Base-by-base conservation (phyloP, 73 alveolate genomes). In the Blepharisma japonicum region DNA sequence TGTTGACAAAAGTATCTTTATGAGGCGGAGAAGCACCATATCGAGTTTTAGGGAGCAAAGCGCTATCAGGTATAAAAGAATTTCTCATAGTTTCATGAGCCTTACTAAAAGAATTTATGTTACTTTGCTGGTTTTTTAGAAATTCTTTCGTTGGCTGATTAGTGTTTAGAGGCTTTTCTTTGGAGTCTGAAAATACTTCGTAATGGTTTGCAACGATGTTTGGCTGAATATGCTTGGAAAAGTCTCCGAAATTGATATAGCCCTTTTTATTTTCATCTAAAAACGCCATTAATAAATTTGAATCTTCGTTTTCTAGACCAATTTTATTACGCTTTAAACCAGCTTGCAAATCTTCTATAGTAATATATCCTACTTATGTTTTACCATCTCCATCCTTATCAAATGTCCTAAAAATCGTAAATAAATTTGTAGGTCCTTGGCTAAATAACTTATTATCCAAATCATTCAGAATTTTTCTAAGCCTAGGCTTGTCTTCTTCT, bases 141-240 rank as follows among this genome's bases (percentile, higher is more conserved):
- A 20, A 61, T 14, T 14, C 38, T 14, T n/a, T 61, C 0, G 74
- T 14, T 14, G 74, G 74, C 23, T 61, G 74, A 2, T n/a, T 14
- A 8, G 23, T 25, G 47, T 61, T 61, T 25, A 61, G 14, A 61
- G 0, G 74, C 23, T 25, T 61, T 61, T 61, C 74, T 61, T 20
- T 9, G 11, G 50, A 14, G 14, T 61, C 74, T 25, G n/a, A 14
- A 14, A 61, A 25, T 61, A 14, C 23, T 18, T 14, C 38, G 2
- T 11, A 8, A 25, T 61, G 14, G 5, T 14, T 39, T 20, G 74
- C 23, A 9, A 61, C 14, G 74, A 61, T 61, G 47, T 61, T 61
- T 61, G 74, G 74, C 23, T 61, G 74, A 4, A 61, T 61, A 18
- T 14, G 47, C 23, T 61, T 61, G 47, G 74, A 61, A 61, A 61